phyloP scores from a whole-genome alignment of 768 basidiomycete genomes.

The Trametes gibbosa region DNA sequence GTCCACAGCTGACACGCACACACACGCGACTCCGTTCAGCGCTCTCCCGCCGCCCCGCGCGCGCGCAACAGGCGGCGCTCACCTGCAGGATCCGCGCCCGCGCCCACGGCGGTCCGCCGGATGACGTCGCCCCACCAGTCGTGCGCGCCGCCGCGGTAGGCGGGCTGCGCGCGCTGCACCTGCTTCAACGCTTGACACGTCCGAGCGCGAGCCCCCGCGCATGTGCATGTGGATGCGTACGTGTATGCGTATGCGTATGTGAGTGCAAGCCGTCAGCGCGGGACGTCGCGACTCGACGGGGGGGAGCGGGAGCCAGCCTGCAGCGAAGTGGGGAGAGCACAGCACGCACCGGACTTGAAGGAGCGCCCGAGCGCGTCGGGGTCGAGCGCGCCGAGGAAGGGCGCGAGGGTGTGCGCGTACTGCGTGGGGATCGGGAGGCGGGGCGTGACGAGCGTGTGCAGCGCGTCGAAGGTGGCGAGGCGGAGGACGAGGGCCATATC shows the following conservation, averaged over 20 bases:
- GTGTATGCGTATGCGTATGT: too few relatives aligned
- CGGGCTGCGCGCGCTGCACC: conserved; percentile 57
- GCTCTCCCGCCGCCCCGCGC: too few relatives aligned
- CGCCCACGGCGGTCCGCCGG: conserved; percentile 66
- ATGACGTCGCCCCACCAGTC: conserved; percentile 83
- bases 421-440: conserved; percentile 65
- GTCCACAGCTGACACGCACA: conserved; percentile 55
- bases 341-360: conserved; percentile 55
- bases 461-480: conserved; percentile 75
- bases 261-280: too few relatives aligned
- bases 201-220: too few relatives aligned
- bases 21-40: not conserved
- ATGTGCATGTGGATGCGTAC: not conserved
- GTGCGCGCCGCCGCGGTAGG: conserved; percentile 51
- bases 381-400: conserved; percentile 60
- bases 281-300: too few relatives aligned
- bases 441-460: conserved; percentile 73
- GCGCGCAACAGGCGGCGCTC: too few relatives aligned
- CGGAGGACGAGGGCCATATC: conserved; percentile 44
- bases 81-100: conserved; percentile 64
- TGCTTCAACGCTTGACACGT: conserved; percentile 49
- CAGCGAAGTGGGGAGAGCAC: too few relatives aligned
- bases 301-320: too few relatives aligned
- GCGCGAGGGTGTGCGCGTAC: conserved; percentile 62
- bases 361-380: conserved; percentile 52